Percentiles rank a stretch among this genome's conserved stretches.
Conservation (phyloP, 257 asterid genomes). For the Nicotiana sylvestris region DNA sequence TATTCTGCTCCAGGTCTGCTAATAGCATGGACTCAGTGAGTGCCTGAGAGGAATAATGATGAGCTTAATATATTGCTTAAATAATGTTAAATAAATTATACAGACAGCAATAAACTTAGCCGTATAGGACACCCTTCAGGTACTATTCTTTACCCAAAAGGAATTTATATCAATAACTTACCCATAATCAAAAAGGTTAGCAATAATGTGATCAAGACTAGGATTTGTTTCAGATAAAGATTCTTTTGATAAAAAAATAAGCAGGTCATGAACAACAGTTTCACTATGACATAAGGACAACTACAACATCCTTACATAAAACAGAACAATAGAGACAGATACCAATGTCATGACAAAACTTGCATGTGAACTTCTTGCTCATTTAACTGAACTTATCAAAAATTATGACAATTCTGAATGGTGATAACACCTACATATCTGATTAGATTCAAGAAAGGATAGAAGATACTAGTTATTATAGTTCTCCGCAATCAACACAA, state of each 20-base stretch:
- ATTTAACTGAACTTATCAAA: background rate
- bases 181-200: background rate
- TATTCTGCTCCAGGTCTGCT: constrained; percentile 85
- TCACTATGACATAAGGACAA: background rate
- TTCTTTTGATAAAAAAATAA: background rate
- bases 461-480: background rate
- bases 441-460: background rate
- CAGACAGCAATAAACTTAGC: background rate
- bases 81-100: background rate
- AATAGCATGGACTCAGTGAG: constrained; percentile 91
- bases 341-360: background rate
- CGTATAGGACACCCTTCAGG: background rate
- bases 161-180: background rate
- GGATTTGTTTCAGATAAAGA: background rate
- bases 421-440: background rate
- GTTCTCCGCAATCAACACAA: background rate
- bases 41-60: constrained; percentile 46
- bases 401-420: background rate
- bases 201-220: background rate
- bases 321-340: background rate
- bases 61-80: background rate
- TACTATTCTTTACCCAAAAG: background rate
- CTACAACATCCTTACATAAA: background rate
- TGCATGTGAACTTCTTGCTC: background rate
- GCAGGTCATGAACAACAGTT: background rate